These are phyloP conservation scores for Calonectria honghensis DNA, from an alignment of 2,329 filamentous ascomycete genomes.

Conservation along the genomic window DNA sequence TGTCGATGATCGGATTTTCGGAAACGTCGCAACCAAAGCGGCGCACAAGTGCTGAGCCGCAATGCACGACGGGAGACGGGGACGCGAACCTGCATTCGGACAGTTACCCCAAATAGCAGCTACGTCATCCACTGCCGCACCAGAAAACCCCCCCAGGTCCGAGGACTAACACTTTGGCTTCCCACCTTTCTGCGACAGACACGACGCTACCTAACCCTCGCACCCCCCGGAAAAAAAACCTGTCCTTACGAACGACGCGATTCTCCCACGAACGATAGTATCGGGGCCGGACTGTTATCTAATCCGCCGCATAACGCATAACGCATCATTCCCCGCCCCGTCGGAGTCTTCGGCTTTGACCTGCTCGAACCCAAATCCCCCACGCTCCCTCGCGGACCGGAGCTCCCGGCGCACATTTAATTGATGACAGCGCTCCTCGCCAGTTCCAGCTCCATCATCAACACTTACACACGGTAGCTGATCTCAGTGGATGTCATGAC, in stretches of 20 bases:
- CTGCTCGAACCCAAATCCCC: not conserved
- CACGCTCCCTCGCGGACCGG: slow-evolving; percentile 4
- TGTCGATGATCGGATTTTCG: not conserved
- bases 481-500: slow-evolving; percentile 55
- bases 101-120: slow-evolving; percentile 4
- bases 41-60: slow-evolving; percentile 14
- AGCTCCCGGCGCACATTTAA: slow-evolving; percentile 15
- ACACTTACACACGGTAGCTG: not conserved
- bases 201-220: slow-evolving; percentile 2
- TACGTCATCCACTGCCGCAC: slow-evolving; percentile 2
- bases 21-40: not conserved
- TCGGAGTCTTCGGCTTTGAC: slow-evolving; percentile 6
- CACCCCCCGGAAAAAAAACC: not conserved
- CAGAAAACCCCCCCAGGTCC: not conserved
- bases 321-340: not conserved
- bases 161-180: not conserved
- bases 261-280: not conserved
- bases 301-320: not conserved
- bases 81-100: slow-evolving; percentile 12
- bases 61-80: not conserved
- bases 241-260: slow-evolving; percentile 2
- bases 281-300: not conserved
- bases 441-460: not conserved
- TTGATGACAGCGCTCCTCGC: not conserved
- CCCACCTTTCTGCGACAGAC: slow-evolving; percentile 18